A percentile compares a stretch with the other conserved stretches of the same genome.
These are phyloP conservation scores for Ramaria rubella DNA, from an alignment of 768 basidiomycete species.

Conservation along the genomic window DNA sequence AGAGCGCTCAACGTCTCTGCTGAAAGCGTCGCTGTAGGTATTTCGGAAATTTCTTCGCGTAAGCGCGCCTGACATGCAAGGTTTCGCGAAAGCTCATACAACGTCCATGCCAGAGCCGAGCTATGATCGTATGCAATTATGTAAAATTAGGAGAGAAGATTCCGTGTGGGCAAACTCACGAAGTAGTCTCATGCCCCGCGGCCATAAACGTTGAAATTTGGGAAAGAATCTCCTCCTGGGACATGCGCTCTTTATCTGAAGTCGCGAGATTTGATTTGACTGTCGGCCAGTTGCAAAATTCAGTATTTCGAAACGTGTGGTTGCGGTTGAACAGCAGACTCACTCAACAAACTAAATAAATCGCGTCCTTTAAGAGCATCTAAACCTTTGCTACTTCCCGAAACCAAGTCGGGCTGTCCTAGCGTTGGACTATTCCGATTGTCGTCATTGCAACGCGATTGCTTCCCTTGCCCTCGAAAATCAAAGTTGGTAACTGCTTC, in stretches of 20 bases:
- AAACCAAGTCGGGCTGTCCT: neutral
- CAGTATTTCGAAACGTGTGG: slow-evolving; percentile 2
- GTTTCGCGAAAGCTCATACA: slow-evolving; percentile 48
- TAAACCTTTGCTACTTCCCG: neutral
- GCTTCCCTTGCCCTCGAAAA: neutral
- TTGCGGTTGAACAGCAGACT: neutral
- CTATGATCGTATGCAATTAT: slow-evolving; percentile 3
- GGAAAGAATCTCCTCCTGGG: slow-evolving; percentile 49
- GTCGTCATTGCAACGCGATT: neutral
- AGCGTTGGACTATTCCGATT: neutral
- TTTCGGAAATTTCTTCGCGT: slow-evolving; percentile 36
- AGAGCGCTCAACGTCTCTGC: slow-evolving; percentile 33
- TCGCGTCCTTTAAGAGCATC: neutral
- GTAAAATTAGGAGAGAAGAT: slow-evolving; percentile 11
- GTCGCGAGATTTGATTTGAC: slow-evolving; percentile 55
- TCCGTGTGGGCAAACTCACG: slow-evolving; percentile 15
- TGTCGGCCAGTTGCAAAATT: slow-evolving; percentile 25
- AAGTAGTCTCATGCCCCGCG: slow-evolving; percentile 60
- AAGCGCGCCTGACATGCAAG: slow-evolving; percentile 41
- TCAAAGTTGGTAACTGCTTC: neutral
- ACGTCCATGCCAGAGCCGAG: slow-evolving; percentile 53
- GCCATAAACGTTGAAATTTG: slow-evolving; percentile 62
- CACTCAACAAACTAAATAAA: slow-evolving; percentile 6
- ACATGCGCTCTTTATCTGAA: slow-evolving; percentile 33
- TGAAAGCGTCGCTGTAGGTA: slow-evolving; percentile 1